Percentiles rank a stretch among this genome's conserved stretches.
Conservation (phyloP, 2,329 filamentous ascomycete species). For the Sporothrix humicola region DNA sequence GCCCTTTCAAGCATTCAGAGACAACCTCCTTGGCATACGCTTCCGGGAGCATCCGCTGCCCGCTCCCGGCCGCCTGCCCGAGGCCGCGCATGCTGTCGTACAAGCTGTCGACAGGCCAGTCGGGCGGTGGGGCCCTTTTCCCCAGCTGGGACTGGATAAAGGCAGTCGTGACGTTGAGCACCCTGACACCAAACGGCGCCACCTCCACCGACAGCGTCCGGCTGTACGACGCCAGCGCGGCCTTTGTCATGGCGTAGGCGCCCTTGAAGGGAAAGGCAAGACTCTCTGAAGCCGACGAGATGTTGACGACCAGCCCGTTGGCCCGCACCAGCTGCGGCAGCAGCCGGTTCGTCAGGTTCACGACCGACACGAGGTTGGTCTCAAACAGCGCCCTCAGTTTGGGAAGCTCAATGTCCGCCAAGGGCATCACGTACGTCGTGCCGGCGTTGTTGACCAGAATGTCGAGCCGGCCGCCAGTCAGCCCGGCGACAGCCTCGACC, state of each 20-base stretch:
- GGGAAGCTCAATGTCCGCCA: constrained; percentile 56
- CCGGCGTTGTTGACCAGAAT: constrained; percentile 64
- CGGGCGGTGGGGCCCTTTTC: constrained; percentile 52
- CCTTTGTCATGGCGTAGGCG: constrained; percentile 61
- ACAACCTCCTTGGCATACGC: constrained; percentile 40
- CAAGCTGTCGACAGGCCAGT: constrained; percentile 53
- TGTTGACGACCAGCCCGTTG: constrained; percentile 60
- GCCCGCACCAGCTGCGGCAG: constrained; percentile 55
- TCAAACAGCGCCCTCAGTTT: constrained; percentile 60
- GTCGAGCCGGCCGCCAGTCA: constrained; percentile 56
- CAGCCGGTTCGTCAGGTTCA: constrained; percentile 59
- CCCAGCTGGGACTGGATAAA: constrained; percentile 53
- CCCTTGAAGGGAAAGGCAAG: constrained; percentile 59
- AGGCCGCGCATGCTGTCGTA: constrained; percentile 51
- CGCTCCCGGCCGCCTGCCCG: constrained; percentile 39
- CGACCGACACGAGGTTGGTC: constrained; percentile 62
- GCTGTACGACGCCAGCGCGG: constrained; percentile 58
- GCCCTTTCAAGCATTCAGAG: constrained; percentile 32
- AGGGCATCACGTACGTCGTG: constrained; percentile 54
- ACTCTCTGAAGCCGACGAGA: constrained; percentile 57
- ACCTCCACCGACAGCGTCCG: constrained; percentile 60
- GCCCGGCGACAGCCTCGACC: constrained; percentile 43
- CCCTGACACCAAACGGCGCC: constrained; percentile 58
- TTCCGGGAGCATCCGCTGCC: constrained; percentile 40
- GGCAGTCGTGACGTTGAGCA: constrained; percentile 60